Evolutionary conservation across 441 rosid genomes (phyloP), one percentile per base, ranked within the genome.

Genomic region (Flueggea neowawraea): DNA sequence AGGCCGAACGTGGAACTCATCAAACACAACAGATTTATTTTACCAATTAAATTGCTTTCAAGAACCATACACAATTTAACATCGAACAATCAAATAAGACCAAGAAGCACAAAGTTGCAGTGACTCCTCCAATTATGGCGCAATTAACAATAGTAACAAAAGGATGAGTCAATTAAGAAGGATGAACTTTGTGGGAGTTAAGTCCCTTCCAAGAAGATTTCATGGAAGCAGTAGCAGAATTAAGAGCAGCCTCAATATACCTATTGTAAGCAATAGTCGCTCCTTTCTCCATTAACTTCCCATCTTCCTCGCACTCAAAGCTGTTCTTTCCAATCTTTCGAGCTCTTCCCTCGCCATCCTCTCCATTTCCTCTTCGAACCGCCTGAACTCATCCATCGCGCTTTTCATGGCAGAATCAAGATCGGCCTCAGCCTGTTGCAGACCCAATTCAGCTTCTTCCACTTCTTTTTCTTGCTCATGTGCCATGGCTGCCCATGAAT

Each of bases 221-320:
- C 93, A 89, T 82, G 3, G 98, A 74, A 54, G 90, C 91, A 3
- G 96, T 74, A 10, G 98, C 98, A 54, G 96, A 79, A 63, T 78
- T 82, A 70, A 82, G 54, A 3, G 93, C 94, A 31, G 95, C 90
- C 67, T 89, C 93, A 9, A 92, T 68, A 65, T 87, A 91, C 65
- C 67, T 79, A 43, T 80, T 87, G 13, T 93, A 82, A 2, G 96
- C 91, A 7, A 81, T 31, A 0, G 75, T 77, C 0, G 93, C 96
- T 0, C 84, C 83, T 52, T 80, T 89, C 65, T 81, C 92, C 84
- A 85, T 17, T 44, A 75, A 2, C 15, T 79, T 7, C 28, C 96
- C 72, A 72, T 72, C 61, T 69, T 83, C 69, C 87, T 74, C 6
- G 87, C 91, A 48, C 52, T 79, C 64, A 85, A 91, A 13, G 77